Evolutionary conservation across 805 yeast species (phyloP).

Genomic region (Debaryomyces prosopidis): DNA sequence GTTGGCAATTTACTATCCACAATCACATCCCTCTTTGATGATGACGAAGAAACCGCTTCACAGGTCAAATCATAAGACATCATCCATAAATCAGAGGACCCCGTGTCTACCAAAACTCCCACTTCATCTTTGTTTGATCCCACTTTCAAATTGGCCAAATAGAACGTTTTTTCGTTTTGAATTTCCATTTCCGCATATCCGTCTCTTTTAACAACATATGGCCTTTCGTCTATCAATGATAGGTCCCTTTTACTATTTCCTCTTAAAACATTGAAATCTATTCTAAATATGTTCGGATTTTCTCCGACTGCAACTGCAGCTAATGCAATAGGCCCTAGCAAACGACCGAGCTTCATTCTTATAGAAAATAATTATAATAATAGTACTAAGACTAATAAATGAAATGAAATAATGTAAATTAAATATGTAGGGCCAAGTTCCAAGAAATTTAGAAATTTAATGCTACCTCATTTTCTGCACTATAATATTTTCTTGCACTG

Average conservation of each 20-base stretch:
- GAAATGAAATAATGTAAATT: no score
- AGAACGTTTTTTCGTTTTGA: conserved; percentile 28
- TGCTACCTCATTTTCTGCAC: neutral
- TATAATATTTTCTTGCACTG: neutral
- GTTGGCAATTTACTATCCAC: neutral
- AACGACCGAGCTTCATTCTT: neutral
- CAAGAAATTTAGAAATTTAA: no score
- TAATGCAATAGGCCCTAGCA: neutral
- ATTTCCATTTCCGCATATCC: conserved; percentile 19
- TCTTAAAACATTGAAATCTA: conserved; percentile 21
- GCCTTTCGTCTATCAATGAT: conserved; percentile 6
- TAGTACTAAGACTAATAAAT: no score
- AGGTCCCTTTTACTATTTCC: conserved; percentile 13
- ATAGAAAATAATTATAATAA: neutral
- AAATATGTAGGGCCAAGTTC: no score
- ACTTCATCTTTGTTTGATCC: conserved; percentile 30
- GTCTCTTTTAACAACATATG: conserved; percentile 17
- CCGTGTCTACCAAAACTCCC: conserved; percentile 40
- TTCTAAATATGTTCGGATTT: conserved; percentile 2
- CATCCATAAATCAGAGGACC: conserved; percentile 45
- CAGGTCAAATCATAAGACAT: conserved; percentile 33
- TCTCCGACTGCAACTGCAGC: neutral
- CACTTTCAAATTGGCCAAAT: conserved; percentile 25
- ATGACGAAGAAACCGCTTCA: conserved; percentile 4
- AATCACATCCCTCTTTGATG: conserved; percentile 2